Evolutionary conservation across 148 eudicot genomes (phyloP), one percentile per base, ranked within the genome.

Genomic region (Vaccinium macrocarpon): DNA sequence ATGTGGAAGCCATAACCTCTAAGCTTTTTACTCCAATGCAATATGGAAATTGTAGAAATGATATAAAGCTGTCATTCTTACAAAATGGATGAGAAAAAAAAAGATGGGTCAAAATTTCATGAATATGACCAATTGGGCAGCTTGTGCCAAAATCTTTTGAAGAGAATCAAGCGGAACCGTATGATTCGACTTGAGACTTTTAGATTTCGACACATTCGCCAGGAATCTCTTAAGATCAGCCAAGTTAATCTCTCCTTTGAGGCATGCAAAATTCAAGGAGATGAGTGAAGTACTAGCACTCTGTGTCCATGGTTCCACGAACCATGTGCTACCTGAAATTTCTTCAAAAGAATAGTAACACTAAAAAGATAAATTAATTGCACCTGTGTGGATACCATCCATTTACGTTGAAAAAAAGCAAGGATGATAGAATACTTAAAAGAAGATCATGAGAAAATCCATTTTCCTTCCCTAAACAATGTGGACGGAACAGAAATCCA

Each of bases 201-300:
- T 88, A 32, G 93, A 68, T 92, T 90, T 15, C 87, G 94, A 79
- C 91, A 88, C 84, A 96, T 91, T 91, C 9, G 90, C 90, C 29
- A 93, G 92, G 23, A 96, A 91, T 78, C 95, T 91, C 89, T 94
- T 95, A 11, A 96, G 93, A 70, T 90, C 90, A 0, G 92, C 79
- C 11, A 92, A 56, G 75, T 89, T 91, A 48, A 93, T 93, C 87
- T 90, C 93, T 74, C 94, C 95, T 78, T 91, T 93, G 71, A 96
- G 93, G 89, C 98, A 94, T 71, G 96, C 93, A 84, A 96, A 92
- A 82, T 96, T 96, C 53, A 96, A 91, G 35, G 97, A 92, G 78
- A 87, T 93, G 5, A 96, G 92, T 10, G 99, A 93, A 14, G 98
- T 93, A 35, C 38, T 3, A 35, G 38, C 38, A 35, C 38, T 35